These are phyloP conservation scores for Pleurotus ostreatus DNA, from an alignment of 768 basidiomycete species.

Conservation along the genomic window DNA sequence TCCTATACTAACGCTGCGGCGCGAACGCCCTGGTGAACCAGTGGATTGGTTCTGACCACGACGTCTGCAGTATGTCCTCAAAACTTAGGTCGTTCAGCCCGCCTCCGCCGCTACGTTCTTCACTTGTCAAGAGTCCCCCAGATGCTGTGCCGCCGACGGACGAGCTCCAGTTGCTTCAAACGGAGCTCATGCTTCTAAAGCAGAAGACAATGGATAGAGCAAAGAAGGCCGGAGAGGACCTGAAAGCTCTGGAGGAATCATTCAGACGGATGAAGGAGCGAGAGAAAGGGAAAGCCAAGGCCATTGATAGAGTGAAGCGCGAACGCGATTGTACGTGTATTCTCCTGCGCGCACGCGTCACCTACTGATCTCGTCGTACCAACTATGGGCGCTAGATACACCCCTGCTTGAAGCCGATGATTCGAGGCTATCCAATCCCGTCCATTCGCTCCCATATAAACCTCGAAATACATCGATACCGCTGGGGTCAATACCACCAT, in stretches of 20 bases:
- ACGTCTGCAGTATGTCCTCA: constrained; percentile 49
- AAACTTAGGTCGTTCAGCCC: constrained; percentile 47
- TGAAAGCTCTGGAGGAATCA: constrained; percentile 70
- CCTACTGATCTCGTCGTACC: constrained; percentile 16
- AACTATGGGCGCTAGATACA: constrained; percentile 29
- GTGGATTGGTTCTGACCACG: too few relatives aligned
- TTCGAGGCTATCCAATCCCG: constrained; percentile 29
- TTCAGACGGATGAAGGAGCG: constrained; percentile 75
- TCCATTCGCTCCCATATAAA: constrained; percentile 31
- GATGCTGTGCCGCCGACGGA: constrained; percentile 68
- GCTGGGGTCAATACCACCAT: constrained; percentile 38
- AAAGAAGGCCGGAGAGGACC: constrained; percentile 74
- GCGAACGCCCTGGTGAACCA: too few relatives aligned
- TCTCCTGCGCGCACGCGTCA: constrained; percentile 14
- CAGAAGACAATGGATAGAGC: constrained; percentile 56
- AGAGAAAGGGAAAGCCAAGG: constrained; percentile 69
- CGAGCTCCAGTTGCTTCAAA: constrained; percentile 63
- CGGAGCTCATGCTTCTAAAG: constrained; percentile 54
- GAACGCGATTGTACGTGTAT: constrained; percentile 71
- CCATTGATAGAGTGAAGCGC: constrained; percentile 66
- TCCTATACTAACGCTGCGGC: too few relatives aligned
- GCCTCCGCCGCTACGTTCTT: constrained; percentile 49
- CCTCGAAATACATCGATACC: constrained; percentile 45
- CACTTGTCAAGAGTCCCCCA: constrained; percentile 58
- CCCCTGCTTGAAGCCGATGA: constrained; percentile 54